Conservation (phyloP, 805 yeast genomes). For the Wickerhamiella shivajii region DNA sequence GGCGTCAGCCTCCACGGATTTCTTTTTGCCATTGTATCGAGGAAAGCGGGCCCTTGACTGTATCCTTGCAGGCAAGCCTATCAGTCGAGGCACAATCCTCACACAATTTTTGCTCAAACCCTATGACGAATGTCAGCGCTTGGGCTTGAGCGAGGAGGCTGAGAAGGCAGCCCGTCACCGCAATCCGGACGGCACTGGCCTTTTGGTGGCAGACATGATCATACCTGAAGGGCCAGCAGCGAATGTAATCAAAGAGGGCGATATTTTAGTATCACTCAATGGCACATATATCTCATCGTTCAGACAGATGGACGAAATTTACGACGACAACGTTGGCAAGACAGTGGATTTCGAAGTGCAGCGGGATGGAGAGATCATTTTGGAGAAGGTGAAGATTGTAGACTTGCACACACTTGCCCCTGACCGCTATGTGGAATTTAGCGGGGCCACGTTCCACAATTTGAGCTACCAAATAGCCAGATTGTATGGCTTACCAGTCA, state of each 20-base stretch:
- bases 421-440: slow-evolving; percentile 59
- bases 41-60: slow-evolving; percentile 70
- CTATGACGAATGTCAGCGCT: slow-evolving; percentile 76
- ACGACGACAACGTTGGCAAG: slow-evolving; percentile 57
- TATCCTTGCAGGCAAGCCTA: slow-evolving; percentile 40
- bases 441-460: slow-evolving; percentile 78
- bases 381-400: slow-evolving; percentile 41
- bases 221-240: slow-evolving; percentile 80
- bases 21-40: slow-evolving; percentile 73
- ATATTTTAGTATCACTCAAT: slow-evolving; percentile 60
- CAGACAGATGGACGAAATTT: slow-evolving; percentile 65
- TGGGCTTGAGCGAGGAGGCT: slow-evolving; percentile 64
- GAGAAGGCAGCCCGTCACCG: slow-evolving; percentile 52
- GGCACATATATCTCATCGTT: slow-evolving; percentile 52
- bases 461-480: slow-evolving; percentile 83
- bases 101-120: slow-evolving; percentile 81
- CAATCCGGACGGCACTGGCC: slow-evolving; percentile 65
- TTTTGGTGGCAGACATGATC: slow-evolving; percentile 68
- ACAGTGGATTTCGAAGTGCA: slow-evolving; percentile 44
- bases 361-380: slow-evolving; percentile 64
- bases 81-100: slow-evolving; percentile 85
- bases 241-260: slow-evolving; percentile 65
- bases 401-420: slow-evolving; percentile 78
- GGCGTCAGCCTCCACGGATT: slow-evolving; percentile 83
- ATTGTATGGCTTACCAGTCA: slow-evolving; percentile 66